These are phyloP conservation scores for Hymenoscyphus occultus DNA, from an alignment of 2,329 filamentous ascomycete species.

Conservation along the genomic window DNA sequence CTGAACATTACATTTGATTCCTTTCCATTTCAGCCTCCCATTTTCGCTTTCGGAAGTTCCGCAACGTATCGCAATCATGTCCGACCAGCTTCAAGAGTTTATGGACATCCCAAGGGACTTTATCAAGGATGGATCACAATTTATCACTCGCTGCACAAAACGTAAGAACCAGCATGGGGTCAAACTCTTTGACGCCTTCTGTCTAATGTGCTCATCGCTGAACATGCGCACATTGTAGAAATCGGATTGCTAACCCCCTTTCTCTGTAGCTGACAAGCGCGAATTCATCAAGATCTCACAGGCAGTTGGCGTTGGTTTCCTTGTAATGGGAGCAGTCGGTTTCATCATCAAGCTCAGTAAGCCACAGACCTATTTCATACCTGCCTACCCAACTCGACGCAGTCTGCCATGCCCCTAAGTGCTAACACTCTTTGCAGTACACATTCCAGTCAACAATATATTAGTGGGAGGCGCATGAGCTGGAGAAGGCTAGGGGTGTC, in stretches of 20 bases:
- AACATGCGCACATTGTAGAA: neutral
- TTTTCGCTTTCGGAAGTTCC: neutral
- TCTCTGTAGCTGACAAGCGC: slow-evolving; percentile 36
- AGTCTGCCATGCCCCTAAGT: neutral
- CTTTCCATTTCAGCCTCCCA: slow-evolving; percentile 6
- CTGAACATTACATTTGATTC: slow-evolving; percentile 8
- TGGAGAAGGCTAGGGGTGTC: slow-evolving; percentile 4
- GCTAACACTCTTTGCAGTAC: slow-evolving; percentile 36
- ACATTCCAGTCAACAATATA: slow-evolving; percentile 54
- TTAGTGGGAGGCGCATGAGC: slow-evolving; percentile 42
- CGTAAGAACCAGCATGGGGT: slow-evolving; percentile 34
- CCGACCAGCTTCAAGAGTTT: slow-evolving; percentile 57
- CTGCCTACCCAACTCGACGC: neutral
- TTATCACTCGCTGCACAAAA: slow-evolving; percentile 45
- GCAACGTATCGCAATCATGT: slow-evolving; percentile 38
- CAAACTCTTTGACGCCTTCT: neutral
- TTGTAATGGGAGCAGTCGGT: slow-evolving; percentile 52
- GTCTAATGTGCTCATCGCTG: neutral
- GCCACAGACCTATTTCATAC: slow-evolving; percentile 10
- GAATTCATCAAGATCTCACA: slow-evolving; percentile 47
- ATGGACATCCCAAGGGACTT: slow-evolving; percentile 52
- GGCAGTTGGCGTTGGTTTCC: slow-evolving; percentile 50
- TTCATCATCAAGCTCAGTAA: slow-evolving; percentile 49
- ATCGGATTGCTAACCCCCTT: slow-evolving; percentile 15
- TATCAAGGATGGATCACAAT: slow-evolving; percentile 42